Base-by-base conservation (phyloP, 805 yeast genomes). In the Ogataea zsoltii region DNA sequence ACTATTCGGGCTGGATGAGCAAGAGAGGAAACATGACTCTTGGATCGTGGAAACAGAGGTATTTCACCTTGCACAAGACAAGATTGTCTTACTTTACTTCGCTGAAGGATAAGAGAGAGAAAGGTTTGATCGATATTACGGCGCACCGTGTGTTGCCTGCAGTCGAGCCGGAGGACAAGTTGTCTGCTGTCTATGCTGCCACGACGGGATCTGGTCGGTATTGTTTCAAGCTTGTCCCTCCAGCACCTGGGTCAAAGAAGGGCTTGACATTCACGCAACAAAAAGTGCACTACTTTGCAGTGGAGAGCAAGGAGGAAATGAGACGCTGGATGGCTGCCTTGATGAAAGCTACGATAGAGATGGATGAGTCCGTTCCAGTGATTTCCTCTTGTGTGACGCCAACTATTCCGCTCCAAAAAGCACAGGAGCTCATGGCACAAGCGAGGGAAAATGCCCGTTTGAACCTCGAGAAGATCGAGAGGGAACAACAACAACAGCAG, bases 261-360 rank as follows among this genome's bases (percentile, higher is more conserved):
- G 98, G 98, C 0, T 78, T 94, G 46, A 91, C 96, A 0, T 94
- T 94, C 65, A 94, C 99, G 0, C 96, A 91, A 53, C 99, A 96
- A 23, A 88, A 90, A 54, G 87, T 90, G 7, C 99, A 94, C 60
- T 94, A 85, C 65, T 94, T 94, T 75, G 97, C 98, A 0, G 97
- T 92, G 35, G 97, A 94, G 40, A 77, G 88, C 0, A 79, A 76
- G 46, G 96, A 89, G 40, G 98, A 92, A 52, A 86, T 92, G 96
- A 76, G 96, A 61, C 78, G 77, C 2, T 94, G 99, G 99, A 82
- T 91, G 82, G 86, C 90, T 42, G 96, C 97, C 0, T 72, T 94
- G 49, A 88, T 91, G 81, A 89, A 91, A 49, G 96, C 98, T 0
- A 94, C 98, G 0, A 95, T 94, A 57, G 99, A 94, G 62, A 75